Evolutionary conservation across 805 yeast genomes (phyloP).

Genomic region (Kregervanrija pseudodelftensis): DNA sequence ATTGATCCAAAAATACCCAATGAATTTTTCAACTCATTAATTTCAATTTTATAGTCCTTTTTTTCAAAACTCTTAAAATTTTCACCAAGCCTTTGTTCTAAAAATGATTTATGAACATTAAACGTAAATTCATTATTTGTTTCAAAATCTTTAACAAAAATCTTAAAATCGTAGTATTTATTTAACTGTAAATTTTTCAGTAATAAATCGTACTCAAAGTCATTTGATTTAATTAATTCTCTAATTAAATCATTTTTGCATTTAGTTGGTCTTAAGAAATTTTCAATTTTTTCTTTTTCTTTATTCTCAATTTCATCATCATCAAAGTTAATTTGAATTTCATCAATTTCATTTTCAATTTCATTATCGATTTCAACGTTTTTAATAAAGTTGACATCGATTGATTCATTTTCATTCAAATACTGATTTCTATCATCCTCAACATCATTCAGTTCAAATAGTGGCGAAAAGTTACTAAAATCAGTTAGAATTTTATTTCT

Average conservation of each 20-base stretch:
- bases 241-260: slow-evolving; percentile 17
- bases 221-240: slow-evolving; percentile 32
- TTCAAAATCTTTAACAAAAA: slow-evolving; percentile 2
- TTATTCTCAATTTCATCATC: neutral
- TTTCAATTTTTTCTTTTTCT: neutral
- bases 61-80: slow-evolving; percentile 5
- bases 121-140: slow-evolving; percentile 2
- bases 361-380: slow-evolving; percentile 2
- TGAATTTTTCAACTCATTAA: neutral
- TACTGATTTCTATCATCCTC: slow-evolving; percentile 1
- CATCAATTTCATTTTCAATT: neutral
- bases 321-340: slow-evolving; percentile 3
- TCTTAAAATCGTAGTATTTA: slow-evolving; percentile 9
- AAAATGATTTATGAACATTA: slow-evolving; percentile 8
- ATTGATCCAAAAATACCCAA: slow-evolving; percentile 17
- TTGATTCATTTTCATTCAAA: neutral
- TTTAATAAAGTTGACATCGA: neutral
- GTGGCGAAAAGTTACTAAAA: slow-evolving; percentile 47
- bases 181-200: slow-evolving; percentile 11
- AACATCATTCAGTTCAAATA: slow-evolving; percentile 22
- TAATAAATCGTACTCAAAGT: slow-evolving; percentile 19
- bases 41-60: slow-evolving; percentile 9
- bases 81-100: slow-evolving; percentile 7
- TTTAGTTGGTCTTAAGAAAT: neutral
- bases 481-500: slow-evolving; percentile 44